These are phyloP conservation scores for Pelargonium nanum DNA, from an alignment of 345 rosid genomes.

Conservation along the genomic window DNA sequence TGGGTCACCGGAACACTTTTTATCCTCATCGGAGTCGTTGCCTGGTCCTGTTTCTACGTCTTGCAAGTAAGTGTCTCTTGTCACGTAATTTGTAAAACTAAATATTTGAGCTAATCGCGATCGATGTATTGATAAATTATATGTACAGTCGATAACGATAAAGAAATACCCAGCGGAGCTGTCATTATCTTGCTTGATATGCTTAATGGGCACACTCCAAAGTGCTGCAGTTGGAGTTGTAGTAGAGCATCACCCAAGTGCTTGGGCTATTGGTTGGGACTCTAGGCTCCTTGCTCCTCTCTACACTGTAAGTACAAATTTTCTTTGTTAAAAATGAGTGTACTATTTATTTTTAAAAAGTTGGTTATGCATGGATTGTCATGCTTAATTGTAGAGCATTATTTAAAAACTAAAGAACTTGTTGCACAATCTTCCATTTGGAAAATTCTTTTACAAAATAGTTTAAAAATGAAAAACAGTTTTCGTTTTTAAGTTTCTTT, in stretches of 20 bases:
- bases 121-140: neutral
- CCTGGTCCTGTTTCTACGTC: slow-evolving; percentile 64
- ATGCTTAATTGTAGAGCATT: too few relatives aligned
- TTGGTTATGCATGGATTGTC: too few relatives aligned
- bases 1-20: slow-evolving; percentile 56
- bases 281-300: slow-evolving; percentile 57
- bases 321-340: neutral
- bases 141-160: slow-evolving; percentile 42
- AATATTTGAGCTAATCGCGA: neutral
- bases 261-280: slow-evolving; percentile 69
- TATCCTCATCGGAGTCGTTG: slow-evolving; percentile 52
- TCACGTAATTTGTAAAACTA: neutral
- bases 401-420: too few relatives aligned
- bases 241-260: slow-evolving; percentile 34
- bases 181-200: slow-evolving; percentile 53
- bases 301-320: slow-evolving; percentile 29
- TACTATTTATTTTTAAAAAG: neutral
- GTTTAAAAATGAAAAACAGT: too few relatives aligned
- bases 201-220: slow-evolving; percentile 52
- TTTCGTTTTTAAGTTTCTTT: too few relatives aligned
- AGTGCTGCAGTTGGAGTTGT: slow-evolving; percentile 36
- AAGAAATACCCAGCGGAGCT: slow-evolving; percentile 54
- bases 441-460: too few relatives aligned
- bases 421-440: too few relatives aligned
- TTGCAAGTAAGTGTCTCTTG: slow-evolving; percentile 35